These are phyloP conservation scores for Bryoglossum gracile DNA, from an alignment of 495 filamentous ascomycete species.

Conservation along the genomic window DNA sequence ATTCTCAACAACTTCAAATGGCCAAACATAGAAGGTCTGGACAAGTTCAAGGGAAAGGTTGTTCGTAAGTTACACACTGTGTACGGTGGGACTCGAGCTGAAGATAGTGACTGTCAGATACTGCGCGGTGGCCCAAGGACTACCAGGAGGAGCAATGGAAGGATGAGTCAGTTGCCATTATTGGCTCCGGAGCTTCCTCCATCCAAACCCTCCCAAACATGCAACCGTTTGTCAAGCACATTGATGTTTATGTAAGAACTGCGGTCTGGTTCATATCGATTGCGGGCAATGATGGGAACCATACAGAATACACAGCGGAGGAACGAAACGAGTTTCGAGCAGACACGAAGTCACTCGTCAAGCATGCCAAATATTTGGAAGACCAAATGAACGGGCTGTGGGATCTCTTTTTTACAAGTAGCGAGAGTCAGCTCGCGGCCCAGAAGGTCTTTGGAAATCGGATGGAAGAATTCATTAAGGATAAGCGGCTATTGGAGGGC, in stretches of 20 bases:
- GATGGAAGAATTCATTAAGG: conserved; percentile 36
- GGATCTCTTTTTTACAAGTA: conserved; percentile 29
- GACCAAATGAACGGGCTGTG: conserved; percentile 33
- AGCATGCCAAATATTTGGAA: conserved; percentile 34
- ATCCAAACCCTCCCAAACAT: conserved; percentile 43
- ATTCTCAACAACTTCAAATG: conserved; percentile 32
- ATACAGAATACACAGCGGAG: conserved; percentile 29
- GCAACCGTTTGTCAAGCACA: conserved; percentile 42
- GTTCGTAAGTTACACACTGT: conserved; percentile 11
- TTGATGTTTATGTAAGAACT: conserved; percentile 58
- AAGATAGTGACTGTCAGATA: conserved; percentile 4
- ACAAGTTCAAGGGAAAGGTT: conserved; percentile 34
- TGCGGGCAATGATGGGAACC: conserved; percentile 14
- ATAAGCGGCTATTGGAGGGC: conserved; percentile 32
- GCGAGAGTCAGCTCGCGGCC: conserved; percentile 26
- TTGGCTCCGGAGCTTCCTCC: conserved; percentile 48
- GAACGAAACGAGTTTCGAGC: conserved; percentile 27
- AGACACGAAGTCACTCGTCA: conserved; percentile 27
- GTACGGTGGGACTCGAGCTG: not conserved
- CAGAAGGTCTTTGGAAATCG: conserved; percentile 27
- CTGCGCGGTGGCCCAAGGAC: conserved; percentile 16
- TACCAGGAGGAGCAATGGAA: conserved; percentile 24
- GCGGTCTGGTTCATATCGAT: conserved; percentile 57
- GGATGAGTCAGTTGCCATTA: conserved; percentile 42
- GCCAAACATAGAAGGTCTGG: conserved; percentile 30